Evolutionary conservation across 2,329 filamentous ascomycete genomes (phyloP).

Genomic region (Penicillium sp.): DNA sequence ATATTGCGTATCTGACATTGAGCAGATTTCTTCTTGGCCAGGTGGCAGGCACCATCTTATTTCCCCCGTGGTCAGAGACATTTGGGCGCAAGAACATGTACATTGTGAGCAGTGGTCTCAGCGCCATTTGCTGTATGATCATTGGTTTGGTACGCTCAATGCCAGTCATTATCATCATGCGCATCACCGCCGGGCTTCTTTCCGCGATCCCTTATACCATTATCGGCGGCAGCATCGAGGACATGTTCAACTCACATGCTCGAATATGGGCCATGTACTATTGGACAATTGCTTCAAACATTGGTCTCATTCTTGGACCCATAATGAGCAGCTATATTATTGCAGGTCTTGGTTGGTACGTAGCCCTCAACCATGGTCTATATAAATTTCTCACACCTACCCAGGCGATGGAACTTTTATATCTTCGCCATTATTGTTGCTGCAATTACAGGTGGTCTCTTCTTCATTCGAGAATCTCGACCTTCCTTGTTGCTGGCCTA

Average conservation of each 20-base stretch:
- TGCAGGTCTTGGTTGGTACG: constrained; percentile 37
- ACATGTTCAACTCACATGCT: constrained; percentile 47
- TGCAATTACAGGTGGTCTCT: constrained; percentile 32
- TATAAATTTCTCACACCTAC: background rate
- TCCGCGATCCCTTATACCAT: constrained; percentile 50
- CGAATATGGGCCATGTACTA: constrained; percentile 48
- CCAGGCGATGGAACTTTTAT: constrained; percentile 47
- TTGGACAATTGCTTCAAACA: constrained; percentile 44
- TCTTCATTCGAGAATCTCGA: constrained; percentile 45
- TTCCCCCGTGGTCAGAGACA: constrained; percentile 37
- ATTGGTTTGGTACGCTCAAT: constrained; percentile 38
- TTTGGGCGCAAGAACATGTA: constrained; percentile 40
- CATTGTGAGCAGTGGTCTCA: constrained; percentile 28
- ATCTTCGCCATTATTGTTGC: constrained; percentile 40
- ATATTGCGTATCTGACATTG: background rate
- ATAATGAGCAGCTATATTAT: constrained; percentile 45
- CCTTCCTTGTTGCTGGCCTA: constrained; percentile 42
- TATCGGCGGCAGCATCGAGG: constrained; percentile 49
- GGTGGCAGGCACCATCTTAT: constrained; percentile 31
- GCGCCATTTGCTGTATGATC: constrained; percentile 34
- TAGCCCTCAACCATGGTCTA: background rate
- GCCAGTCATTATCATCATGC: constrained; percentile 38
- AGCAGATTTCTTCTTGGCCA: constrained; percentile 35
- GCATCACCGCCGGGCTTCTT: constrained; percentile 44
- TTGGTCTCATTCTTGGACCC: constrained; percentile 45